Evolutionary conservation across 805 yeast species (phyloP), one percentile per base, ranked within the genome.

Genomic region (Cyberlindnera subsufficiens): DNA sequence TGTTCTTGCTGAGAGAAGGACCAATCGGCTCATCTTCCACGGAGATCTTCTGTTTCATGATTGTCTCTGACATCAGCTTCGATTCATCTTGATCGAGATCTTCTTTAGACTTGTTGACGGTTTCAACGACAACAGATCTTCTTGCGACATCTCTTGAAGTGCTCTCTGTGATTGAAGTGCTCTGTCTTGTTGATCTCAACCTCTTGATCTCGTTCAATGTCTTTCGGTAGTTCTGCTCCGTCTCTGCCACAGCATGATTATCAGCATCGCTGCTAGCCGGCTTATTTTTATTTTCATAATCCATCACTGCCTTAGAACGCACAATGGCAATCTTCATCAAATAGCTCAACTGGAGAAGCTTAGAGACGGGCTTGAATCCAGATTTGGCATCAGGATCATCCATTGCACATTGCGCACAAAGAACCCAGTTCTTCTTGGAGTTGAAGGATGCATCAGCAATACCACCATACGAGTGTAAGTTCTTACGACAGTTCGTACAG

Each of bases 261-360:
- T 31, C 29, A 10, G 44, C 38, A 38, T 35, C 22, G 32, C 44
- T 38, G 11, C 17, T 22, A 15, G 37, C 22, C 2, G 37, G n/a
- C 6, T 39, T 37, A 13, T 27, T 39, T 9, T 43, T 32, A 14
- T 38, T 34, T 42, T 64, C 68, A 27, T 56, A 60, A 37, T 64
- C 65, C 77, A 83, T 79, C 0, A 81, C 85, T 16, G 77, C 72
- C 55, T 66, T 78, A 32, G 84, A 84, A 43, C 96, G 71, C 3
- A 84, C 77, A 37, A 90, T 68, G 0, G 98, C 98, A 48, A 93
- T 88, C 54, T 86, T 83, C 51, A 90, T 67, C 37, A 93, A 65
- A 58, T 80, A 87, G 16, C 82, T 70, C 56, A 89, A 73, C 63
- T 93, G 98, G 16, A 77, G 63, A 38, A 88, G 72, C 45, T 80